Conservation (phyloP, 305 asterid genomes). For the Euphrasia arctica region DNA sequence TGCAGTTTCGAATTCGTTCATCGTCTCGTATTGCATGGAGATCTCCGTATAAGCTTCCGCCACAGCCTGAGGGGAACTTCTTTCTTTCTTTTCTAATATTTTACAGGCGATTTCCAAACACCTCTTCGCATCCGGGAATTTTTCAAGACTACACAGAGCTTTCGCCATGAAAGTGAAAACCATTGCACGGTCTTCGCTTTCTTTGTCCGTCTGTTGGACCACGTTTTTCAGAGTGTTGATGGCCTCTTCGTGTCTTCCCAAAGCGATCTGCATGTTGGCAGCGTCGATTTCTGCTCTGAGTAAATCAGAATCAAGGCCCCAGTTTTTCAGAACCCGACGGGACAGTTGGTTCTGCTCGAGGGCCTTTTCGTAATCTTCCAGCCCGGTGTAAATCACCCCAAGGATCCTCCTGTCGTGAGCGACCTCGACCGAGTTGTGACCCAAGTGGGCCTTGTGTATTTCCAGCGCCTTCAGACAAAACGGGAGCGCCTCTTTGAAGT, state of each 20-base stretch:
- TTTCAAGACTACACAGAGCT: constrained; percentile 70
- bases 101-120: constrained; percentile 72
- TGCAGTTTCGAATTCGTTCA: constrained; percentile 82
- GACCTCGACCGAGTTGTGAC: constrained; percentile 81
- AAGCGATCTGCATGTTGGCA: constrained; percentile 86
- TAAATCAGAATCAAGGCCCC: constrained; percentile 79
- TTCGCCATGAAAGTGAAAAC: constrained; percentile 78
- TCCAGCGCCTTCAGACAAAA: constrained; percentile 81
- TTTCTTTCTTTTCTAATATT: constrained; percentile 64
- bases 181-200: constrained; percentile 81
- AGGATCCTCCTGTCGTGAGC: constrained; percentile 83
- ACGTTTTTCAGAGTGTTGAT: constrained; percentile 66
- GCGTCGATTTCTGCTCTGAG: constrained; percentile 89
- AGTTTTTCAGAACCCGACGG: constrained; percentile 70
- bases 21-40: constrained; percentile 69
- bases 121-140: constrained; percentile 62
- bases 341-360: constrained; percentile 83
- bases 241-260: constrained; percentile 78
- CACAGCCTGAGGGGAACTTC: constrained; percentile 47
- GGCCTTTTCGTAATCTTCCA: constrained; percentile 77
- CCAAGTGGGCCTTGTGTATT: constrained; percentile 57
- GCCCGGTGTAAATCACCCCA: constrained; percentile 80
- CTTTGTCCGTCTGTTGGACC: constrained; percentile 71
- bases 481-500: constrained; percentile 71
- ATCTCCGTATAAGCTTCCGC: constrained; percentile 78